A percentile compares a stretch with the other conserved stretches of the same genome.
phyloP scores from a whole-genome alignment of 2,329 filamentous ascomycete species.

The Colletotrichum echinochloae region DNA sequence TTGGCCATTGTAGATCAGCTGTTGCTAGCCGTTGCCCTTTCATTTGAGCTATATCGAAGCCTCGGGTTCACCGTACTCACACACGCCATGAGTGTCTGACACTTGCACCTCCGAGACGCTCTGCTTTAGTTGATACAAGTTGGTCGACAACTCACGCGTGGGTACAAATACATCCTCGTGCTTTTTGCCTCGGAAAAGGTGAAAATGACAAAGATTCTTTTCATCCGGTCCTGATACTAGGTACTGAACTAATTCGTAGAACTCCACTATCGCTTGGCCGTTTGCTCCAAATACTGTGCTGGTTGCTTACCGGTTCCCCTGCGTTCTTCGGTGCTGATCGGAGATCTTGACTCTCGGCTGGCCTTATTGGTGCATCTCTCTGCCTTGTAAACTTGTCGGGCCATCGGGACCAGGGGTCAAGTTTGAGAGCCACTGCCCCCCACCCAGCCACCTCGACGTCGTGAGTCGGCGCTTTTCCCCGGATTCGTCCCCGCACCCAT shows the following conservation, averaged over 20 bases:
- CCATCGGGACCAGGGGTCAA: conserved; percentile 21
- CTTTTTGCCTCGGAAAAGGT: neutral
- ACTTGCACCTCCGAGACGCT: neutral
- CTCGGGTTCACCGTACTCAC: neutral
- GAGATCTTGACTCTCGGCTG: neutral
- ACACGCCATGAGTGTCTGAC: neutral
- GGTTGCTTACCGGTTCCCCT: conserved; percentile 1
- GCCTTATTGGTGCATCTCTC: conserved; percentile 28
- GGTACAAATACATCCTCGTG: too few relatives aligned
- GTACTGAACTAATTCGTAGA: conserved; percentile 22
- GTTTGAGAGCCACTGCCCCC: neutral
- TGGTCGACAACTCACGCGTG: neutral
- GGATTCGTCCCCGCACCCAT: conserved; percentile 35
- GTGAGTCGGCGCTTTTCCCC: conserved; percentile 22
- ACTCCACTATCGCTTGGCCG: conserved; percentile 11
- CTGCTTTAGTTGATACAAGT: neutral
- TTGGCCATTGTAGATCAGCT: neutral
- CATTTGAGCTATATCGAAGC: too few relatives aligned
- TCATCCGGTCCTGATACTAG: conserved; percentile 10
- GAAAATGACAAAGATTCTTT: neutral
- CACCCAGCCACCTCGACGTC: conserved; percentile 5
- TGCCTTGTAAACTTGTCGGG: conserved; percentile 14
- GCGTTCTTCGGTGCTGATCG: conserved; percentile 19
- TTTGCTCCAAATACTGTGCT: conserved; percentile 16
- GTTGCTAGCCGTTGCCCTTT: too few relatives aligned